Evolutionary conservation across 257 asterid genomes (phyloP).

Genomic region (Jasminum sambac): DNA sequence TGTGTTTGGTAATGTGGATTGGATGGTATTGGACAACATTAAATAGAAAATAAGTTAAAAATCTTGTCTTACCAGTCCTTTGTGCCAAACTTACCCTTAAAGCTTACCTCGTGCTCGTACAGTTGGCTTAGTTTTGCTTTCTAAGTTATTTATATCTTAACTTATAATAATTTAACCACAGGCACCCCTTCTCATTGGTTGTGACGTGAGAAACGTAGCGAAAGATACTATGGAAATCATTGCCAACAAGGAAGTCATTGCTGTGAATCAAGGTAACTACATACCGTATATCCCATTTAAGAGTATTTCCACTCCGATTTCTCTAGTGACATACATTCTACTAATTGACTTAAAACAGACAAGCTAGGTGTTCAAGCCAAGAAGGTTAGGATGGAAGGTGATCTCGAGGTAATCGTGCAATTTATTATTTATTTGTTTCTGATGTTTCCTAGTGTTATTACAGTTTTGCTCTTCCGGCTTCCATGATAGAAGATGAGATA

Average conservation of each 20-base stretch:
- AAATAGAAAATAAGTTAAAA: background rate
- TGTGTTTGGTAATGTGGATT: background rate
- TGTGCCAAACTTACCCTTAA: background rate
- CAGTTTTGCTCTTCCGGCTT: background rate
- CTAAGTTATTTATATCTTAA: background rate
- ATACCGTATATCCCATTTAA: background rate
- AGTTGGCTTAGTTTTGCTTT: background rate
- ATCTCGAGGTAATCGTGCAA: slow-evolving; percentile 56
- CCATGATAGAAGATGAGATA: background rate
- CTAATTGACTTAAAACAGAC: slow-evolving; percentile 41
- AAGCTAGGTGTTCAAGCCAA: slow-evolving; percentile 77
- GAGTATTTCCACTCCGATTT: background rate
- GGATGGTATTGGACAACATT: background rate
- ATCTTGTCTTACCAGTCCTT: background rate
- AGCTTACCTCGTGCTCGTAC: background rate
- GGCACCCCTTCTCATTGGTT: slow-evolving; percentile 93
- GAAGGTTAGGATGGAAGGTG: slow-evolving; percentile 84
- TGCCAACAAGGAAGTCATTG: slow-evolving; percentile 69
- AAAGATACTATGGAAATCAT: slow-evolving; percentile 61
- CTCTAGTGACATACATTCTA: background rate
- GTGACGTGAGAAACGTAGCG: slow-evolving; percentile 65
- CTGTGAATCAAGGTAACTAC: slow-evolving; percentile 71
- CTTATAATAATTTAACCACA: slow-evolving; percentile 11
- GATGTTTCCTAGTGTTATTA: background rate
- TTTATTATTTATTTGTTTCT: background rate